Conservation (phyloP, 495 filamentous ascomycete species). For the Aspergillus affinis region DNA sequence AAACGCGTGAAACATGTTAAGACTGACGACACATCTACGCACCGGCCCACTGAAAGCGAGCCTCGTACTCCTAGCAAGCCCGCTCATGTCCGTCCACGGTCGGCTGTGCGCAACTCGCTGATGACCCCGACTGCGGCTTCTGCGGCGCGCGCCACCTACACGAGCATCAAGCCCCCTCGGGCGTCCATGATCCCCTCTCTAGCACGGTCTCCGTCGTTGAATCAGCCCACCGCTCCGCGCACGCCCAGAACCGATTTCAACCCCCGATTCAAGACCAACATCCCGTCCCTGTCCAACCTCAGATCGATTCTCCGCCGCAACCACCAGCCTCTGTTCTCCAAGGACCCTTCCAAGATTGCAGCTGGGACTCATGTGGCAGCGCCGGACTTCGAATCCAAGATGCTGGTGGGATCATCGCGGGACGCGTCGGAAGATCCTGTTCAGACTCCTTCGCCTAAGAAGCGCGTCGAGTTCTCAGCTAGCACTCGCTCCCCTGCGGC, state of each 20-base stretch:
- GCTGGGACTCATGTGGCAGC: constrained; percentile 58
- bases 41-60: constrained; percentile 32
- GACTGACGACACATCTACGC: constrained; percentile 58
- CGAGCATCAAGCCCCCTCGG: constrained; percentile 57
- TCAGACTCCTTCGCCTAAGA: constrained; percentile 49
- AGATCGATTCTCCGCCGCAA: constrained; percentile 62
- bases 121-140: constrained; percentile 84
- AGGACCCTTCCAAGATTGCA: constrained; percentile 59
- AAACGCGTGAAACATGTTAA: constrained; percentile 66
- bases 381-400: constrained; percentile 45
- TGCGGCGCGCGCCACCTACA: constrained; percentile 52
- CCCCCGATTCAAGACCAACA: constrained; percentile 41
- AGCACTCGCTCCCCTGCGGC: constrained; percentile 48
- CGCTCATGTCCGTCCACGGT: constrained; percentile 38
- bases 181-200: constrained; percentile 56
- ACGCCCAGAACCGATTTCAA: constrained; percentile 50
- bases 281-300: constrained; percentile 46
- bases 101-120: constrained; percentile 47
- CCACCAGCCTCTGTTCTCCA: constrained; percentile 57
- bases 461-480: constrained; percentile 62
- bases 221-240: constrained; percentile 41
- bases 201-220: constrained; percentile 46
- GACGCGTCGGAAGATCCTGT: constrained; percentile 27
- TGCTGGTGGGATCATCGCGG: constrained; percentile 39
- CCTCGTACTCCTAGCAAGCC: constrained; percentile 39